Evolutionary conservation across 306 rosid species (phyloP), one percentile per base, ranked within the genome.

Genomic region (Lathyrus oleraceus): DNA sequence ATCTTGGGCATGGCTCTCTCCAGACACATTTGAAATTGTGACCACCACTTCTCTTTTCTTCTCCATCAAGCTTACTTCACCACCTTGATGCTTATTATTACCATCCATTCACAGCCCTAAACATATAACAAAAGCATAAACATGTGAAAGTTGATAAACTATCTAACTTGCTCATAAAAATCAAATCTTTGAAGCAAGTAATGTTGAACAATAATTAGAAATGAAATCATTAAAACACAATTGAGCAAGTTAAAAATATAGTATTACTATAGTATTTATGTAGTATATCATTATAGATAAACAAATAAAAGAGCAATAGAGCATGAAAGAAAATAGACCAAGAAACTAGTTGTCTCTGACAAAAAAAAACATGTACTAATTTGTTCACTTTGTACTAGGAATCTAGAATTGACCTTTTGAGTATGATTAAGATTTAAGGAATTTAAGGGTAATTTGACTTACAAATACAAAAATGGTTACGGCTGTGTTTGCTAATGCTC

Each of bases 11-110:
- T 61, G 10, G 27, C 61, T 76, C 54, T 74, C 87, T 48, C 64
- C 81, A 48, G 8, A 54, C 1, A 28, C 52, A 39, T 78, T 81
- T 27, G 78, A 69, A 77, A 67, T 85, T 20, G 81, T 79, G 5
- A 92, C 83, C 30, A 79, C 77, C 67, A 89, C 88, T 69, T 87
- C 70, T 58, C 68, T 49, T 83, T 75, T 82, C 81, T 77, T 92
- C 82, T 78, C 89, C 28, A 76, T 16, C 87, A 82, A 81, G 86
- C 79, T 85, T 65, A 73, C 49, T 78, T 77, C 87, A 20, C 85
- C 78, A 39, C 57, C 65, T 71, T 72, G 79, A 42, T 65, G 76
- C 53, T 61, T 54, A 15, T 61, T 54, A 23, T 35, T 49, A 35
- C 60, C 69, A 75, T 78, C 88, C 91, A 82, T 73, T 53, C 61